Evolutionary conservation across 2,329 filamentous ascomycete genomes (phyloP).

Genomic region (Juglanconis sp.): DNA sequence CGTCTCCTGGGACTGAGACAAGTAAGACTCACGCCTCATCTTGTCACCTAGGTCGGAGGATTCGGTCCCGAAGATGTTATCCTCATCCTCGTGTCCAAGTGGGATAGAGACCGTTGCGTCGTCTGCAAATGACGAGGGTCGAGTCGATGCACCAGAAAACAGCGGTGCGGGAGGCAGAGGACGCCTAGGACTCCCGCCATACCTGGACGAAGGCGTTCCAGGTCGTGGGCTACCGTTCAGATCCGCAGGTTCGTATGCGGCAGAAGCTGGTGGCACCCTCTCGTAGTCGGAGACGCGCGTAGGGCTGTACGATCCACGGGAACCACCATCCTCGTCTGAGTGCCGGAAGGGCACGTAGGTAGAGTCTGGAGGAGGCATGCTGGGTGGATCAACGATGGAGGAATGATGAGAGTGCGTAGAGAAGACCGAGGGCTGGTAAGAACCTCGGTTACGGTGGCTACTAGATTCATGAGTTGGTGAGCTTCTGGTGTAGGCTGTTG

Average conservation of each 20-base stretch:
- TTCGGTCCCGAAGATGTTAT: conserved; percentile 72
- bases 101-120: conserved; percentile 73
- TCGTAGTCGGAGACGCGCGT: conserved; percentile 35
- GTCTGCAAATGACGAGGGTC: conserved; percentile 56
- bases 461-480: conserved; percentile 43
- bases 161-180: conserved; percentile 86
- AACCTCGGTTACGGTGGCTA: conserved; percentile 39
- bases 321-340: conserved; percentile 48
- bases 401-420: conserved; percentile 44
- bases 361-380: conserved; percentile 61
- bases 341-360: conserved; percentile 58
- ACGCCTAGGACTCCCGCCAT: conserved; percentile 81
- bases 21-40: conserved; percentile 58
- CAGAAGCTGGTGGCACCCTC: conserved; percentile 66
- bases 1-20: conserved; percentile 50
- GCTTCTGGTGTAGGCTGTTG: conserved; percentile 28
- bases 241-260: conserved; percentile 81
- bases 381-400: conserved; percentile 56
- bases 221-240: conserved; percentile 87
- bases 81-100: conserved; percentile 55
- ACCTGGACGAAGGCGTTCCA: conserved; percentile 84
- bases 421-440: conserved; percentile 53
- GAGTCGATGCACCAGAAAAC: conserved; percentile 57
- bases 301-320: conserved; percentile 34
- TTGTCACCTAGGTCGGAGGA: conserved; percentile 46